Evolutionary conservation across 257 asterid species (phyloP), one percentile per base, ranked within the genome.

Genomic region (Fraxinus pennsylvanica): DNA sequence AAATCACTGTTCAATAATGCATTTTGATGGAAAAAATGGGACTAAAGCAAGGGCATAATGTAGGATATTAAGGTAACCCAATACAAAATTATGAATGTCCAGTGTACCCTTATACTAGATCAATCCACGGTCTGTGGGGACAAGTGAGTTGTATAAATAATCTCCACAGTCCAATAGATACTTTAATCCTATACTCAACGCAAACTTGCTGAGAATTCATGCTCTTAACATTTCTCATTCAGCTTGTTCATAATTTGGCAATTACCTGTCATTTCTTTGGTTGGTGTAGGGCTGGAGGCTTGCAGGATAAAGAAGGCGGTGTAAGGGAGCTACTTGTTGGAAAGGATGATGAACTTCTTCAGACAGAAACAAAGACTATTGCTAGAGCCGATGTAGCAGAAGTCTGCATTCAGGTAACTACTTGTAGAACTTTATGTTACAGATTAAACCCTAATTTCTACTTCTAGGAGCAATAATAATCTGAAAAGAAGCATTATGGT

Each of bases 291-390:
- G 96, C 99, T 73, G 98, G 97, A 75, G 98, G 98, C 5, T 81
- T 95, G 91, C 97, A 85, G 86, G 99, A 95, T 78, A 91, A 84
- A 86, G 99, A 93, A 33, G 99, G 97, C 15, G 98, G 99, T 9
- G 35, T 89, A 13, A 77, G 98, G 81, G 97, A 95, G 86, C 86
- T 95, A 72, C 81, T 91, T 32, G 88, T 95, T 8, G 98, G 99
- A 14, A 93, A 91, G 82, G 97, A 95, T 1, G 99, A 95, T 33
- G 98, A 90, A 77, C 97, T 95, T 78, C 97, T 93, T 72, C 75
- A 89, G 87, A 90, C 96, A 73, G 97, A 91, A 5, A 93, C 94
- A 8, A 90, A 80, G 84, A 80, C 92, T 39, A 85, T 95, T 54
- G 74, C 99, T 47, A 86, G 98, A 63, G 85, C 97, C 35, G 99